Conservation (phyloP, 768 basidiomycete species). For the Boletus rufocinnamomeus region DNA sequence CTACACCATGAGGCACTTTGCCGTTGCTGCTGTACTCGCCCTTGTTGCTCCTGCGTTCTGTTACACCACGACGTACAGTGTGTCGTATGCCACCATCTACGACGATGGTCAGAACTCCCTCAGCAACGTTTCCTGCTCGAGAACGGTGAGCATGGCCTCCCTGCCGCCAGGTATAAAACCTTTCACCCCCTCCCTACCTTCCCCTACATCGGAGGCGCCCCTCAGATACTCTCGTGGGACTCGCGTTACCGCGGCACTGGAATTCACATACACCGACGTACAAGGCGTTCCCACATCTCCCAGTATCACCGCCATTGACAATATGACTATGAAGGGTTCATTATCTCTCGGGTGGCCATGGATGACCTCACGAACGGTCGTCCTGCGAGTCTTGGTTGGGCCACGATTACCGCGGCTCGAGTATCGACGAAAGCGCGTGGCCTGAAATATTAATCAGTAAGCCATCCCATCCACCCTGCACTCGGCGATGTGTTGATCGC, state of each 20-base stretch:
- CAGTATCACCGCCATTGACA: slow-evolving; percentile 55
- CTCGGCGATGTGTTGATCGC: background rate
- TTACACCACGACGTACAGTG: slow-evolving; percentile 16
- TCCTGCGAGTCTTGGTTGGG: slow-evolving; percentile 30
- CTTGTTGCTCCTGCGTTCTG: slow-evolving; percentile 8
- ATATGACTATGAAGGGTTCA: slow-evolving; percentile 37
- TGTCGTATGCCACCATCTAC: slow-evolving; percentile 51
- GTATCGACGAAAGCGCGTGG: slow-evolving; percentile 17
- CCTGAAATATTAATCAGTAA: slow-evolving; percentile 9
- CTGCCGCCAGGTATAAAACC: slow-evolving; percentile 46
- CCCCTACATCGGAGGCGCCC: slow-evolving; percentile 59
- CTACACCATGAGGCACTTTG: slow-evolving; percentile 12
- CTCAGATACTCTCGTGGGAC: slow-evolving; percentile 51
- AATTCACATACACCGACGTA: slow-evolving; percentile 45
- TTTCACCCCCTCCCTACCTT: slow-evolving; percentile 56
- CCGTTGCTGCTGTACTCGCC: slow-evolving; percentile 2
- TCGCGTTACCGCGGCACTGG: slow-evolving; percentile 55
- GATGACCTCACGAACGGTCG: slow-evolving; percentile 36
- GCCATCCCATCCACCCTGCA: background rate
- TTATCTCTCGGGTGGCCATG: slow-evolving; percentile 37
- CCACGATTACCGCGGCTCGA: slow-evolving; percentile 24
- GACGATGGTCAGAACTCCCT: slow-evolving; percentile 47
- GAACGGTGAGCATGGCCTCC: slow-evolving; percentile 54
- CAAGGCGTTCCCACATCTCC: slow-evolving; percentile 38
- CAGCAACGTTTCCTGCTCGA: slow-evolving; percentile 48